phyloP scores from a whole-genome alignment of 768 basidiomycete genomes.

The Mycena haematopus region DNA sequence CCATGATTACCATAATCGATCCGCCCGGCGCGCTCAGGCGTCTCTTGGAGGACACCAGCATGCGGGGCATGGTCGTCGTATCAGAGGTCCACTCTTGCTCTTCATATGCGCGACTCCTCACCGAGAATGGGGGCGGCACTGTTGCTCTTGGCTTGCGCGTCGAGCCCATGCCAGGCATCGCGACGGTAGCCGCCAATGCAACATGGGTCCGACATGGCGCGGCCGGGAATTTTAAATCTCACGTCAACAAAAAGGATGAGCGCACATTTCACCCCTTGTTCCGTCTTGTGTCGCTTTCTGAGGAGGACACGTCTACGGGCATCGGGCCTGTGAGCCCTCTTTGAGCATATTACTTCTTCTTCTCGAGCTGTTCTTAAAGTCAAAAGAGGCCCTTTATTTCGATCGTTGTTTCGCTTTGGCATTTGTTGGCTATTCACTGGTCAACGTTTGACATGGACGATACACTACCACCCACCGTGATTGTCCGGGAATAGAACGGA shows the following conservation, averaged over 20 bases:
- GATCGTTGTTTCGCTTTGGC: no score
- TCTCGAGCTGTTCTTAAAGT: no score
- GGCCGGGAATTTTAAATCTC: slow-evolving; percentile 37
- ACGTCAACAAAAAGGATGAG: slow-evolving; percentile 32
- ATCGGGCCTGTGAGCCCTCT: no score
- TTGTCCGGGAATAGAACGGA: no score
- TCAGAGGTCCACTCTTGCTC: slow-evolving; percentile 42
- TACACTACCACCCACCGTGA: no score
- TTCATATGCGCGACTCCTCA: slow-evolving; percentile 40
- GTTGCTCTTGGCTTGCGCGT: slow-evolving; percentile 37
- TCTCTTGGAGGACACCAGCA: slow-evolving; percentile 34
- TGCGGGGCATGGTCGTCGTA: slow-evolving; percentile 37
- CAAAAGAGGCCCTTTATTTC: no score
- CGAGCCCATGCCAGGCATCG: slow-evolving; percentile 29
- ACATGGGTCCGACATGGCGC: slow-evolving; percentile 35
- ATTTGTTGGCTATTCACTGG: no score
- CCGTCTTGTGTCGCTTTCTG: slow-evolving; percentile 37
- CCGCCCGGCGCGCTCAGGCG: slow-evolving; percentile 35
- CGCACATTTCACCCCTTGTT: slow-evolving; percentile 38
- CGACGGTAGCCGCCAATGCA: slow-evolving; percentile 21
- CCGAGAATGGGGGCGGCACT: slow-evolving; percentile 25
- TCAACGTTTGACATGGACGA: no score
- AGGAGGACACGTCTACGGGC: slow-evolving; percentile 29
- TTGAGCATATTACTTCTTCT: no score
- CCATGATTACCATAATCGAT: slow-evolving; percentile 35